These are phyloP conservation scores for Flaveria robusta DNA, from an alignment of 129 eudicot species.

Conservation along the genomic window DNA sequence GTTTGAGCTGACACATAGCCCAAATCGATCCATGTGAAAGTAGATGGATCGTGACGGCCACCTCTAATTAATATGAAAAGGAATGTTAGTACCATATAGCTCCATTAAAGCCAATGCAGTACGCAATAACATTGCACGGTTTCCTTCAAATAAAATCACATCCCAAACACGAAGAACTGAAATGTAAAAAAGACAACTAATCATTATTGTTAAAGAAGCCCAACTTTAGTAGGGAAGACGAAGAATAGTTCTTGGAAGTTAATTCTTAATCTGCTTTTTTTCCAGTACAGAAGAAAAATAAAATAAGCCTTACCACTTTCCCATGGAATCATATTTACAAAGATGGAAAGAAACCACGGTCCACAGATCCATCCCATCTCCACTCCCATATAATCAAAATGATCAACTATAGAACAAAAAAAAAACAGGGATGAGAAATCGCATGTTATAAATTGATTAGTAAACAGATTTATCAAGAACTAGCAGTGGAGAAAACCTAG, in stretches of 20 bases:
- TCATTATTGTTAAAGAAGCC: background rate
- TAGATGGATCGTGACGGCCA: background rate
- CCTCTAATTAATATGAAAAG: constrained; percentile 4
- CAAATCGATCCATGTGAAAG: constrained; percentile 4
- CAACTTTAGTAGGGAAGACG: constrained; percentile 6
- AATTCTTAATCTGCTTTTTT: background rate
- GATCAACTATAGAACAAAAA: constrained; percentile 61
- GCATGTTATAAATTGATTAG: constrained; percentile 13
- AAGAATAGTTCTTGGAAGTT: constrained; percentile 18
- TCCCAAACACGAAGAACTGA: constrained; percentile 99
- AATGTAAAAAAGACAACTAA: constrained; percentile 25
- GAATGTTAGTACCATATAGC: constrained; percentile 65
- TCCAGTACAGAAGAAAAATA: background rate
- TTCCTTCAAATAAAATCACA: constrained; percentile 93
- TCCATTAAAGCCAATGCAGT: constrained; percentile 97
- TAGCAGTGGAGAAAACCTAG: constrained; percentile 55
- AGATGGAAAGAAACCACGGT: constrained; percentile 96
- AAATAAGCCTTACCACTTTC: constrained; percentile 74
- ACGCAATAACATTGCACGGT: constrained; percentile 96
- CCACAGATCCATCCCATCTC: constrained; percentile 94
- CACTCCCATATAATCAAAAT: constrained; percentile 93
- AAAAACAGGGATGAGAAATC: constrained; percentile 25
- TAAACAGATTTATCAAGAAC: background rate
- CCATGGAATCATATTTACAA: constrained; percentile 97
- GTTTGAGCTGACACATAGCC: constrained; percentile 9